phyloP scores from a whole-genome alignment of 1,284 basidiomycete species.

The Ganoderma meredithae region DNA sequence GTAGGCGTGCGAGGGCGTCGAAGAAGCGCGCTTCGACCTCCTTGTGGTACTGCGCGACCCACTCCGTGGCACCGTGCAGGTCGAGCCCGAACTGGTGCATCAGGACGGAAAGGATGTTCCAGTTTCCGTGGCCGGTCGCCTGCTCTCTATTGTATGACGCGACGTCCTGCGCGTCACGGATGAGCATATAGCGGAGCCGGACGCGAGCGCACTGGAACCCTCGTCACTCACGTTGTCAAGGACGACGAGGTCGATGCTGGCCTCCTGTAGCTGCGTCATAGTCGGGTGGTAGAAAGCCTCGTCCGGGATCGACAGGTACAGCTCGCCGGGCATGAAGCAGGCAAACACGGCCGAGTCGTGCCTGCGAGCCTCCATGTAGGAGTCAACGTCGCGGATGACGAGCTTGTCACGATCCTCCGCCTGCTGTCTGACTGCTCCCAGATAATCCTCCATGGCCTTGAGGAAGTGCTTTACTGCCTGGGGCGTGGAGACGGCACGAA shows the following conservation, averaged over 20 bases:
- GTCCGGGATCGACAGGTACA: constrained; percentile 8
- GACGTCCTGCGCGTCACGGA: constrained; percentile 30
- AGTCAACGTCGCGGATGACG: neutral
- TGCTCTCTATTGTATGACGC: constrained; percentile 49
- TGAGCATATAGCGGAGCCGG: no score
- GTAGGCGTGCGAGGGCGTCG: constrained; percentile 31
- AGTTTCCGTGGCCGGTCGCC: constrained; percentile 41
- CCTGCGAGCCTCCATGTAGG: neutral
- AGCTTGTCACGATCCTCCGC: neutral
- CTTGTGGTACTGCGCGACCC: constrained; percentile 40
- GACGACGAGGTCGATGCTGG: neutral
- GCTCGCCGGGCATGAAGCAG: neutral
- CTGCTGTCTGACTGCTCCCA: neutral
- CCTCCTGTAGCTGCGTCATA: neutral
- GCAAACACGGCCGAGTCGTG: neutral
- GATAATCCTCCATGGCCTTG: neutral
- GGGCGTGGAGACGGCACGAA: neutral
- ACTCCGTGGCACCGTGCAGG: constrained; percentile 44
- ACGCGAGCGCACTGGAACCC: no score
- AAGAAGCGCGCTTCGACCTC: constrained; percentile 39
- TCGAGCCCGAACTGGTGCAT: constrained; percentile 39
- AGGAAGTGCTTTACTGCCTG: constrained; percentile 1
- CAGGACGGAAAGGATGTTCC: constrained; percentile 46
- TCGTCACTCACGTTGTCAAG: constrained; percentile 3
- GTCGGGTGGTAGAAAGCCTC: neutral